Evolutionary conservation across 164 flowering plant genomes (phyloP).

Genomic region (Chloranthus sessilifolius): DNA sequence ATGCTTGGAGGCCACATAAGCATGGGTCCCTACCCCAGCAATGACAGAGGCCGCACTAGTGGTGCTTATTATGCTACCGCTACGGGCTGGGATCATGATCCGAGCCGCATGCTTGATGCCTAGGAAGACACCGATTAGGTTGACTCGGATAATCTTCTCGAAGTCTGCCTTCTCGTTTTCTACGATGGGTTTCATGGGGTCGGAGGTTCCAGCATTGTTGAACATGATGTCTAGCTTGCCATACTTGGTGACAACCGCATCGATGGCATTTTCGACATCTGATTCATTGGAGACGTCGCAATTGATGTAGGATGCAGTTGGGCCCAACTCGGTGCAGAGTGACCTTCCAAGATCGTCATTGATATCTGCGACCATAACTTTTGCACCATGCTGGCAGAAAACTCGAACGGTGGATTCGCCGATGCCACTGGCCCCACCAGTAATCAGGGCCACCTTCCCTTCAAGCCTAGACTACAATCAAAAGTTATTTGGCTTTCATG

Average conservation of each 20-base stretch:
- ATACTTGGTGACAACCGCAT: conserved; percentile 25
- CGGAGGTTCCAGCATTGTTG: conserved; percentile 42
- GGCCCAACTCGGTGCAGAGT: conserved; percentile 11
- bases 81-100: neutral
- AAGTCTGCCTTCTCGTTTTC: conserved; percentile 10
- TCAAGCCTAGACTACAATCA: conserved; percentile 7
- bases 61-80: conserved; percentile 3
- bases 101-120: conserved; percentile 24
- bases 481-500: too few species aligned
- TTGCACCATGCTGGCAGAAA: conserved; percentile 11
- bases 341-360: conserved; percentile 12
- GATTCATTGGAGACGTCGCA: conserved; percentile 42
- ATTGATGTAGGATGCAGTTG: conserved; percentile 17
- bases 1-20: conserved; percentile 11
- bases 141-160: conserved; percentile 21
- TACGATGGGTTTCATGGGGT: conserved; percentile 1
- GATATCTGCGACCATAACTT: conserved; percentile 12
- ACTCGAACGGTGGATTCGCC: conserved; percentile 5
- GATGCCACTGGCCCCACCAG: conserved; percentile 16
- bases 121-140: conserved; percentile 25
- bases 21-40: neutral
- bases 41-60: neutral
- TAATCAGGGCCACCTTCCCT: conserved; percentile 18
- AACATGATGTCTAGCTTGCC: conserved; percentile 55
- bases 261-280: conserved; percentile 25